Base-by-base conservation (phyloP, 805 yeast genomes). In the Saturnispora kantuleensis region DNA sequence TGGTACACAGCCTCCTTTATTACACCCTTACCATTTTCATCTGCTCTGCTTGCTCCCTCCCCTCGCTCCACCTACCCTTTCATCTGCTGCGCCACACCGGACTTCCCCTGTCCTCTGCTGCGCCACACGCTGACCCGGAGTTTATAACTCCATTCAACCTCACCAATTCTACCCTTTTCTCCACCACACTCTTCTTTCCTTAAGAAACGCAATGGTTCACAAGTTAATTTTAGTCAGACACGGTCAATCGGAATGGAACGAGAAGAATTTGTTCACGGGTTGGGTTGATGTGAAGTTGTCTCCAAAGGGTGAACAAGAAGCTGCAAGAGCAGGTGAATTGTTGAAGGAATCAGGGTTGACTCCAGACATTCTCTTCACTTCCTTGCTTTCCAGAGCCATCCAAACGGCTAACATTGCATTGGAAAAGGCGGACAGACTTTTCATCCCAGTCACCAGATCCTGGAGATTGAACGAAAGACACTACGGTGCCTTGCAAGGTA, bases 211-310 rank as follows among this genome's bases (percentile, higher is more conserved):
- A 50, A 58, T 56, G 63, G 62, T 62, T 48, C 63, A 55, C 48
- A 87, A 84, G 70, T 76, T 89, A 69, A 80, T 89, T 65, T 76
- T 89, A 65, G 88, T 90, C 57, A 89, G 97, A 77, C 97, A 89
- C 89, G 97, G 97, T 62, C 96, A 90, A 77, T 85, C 95, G 73
- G 97, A 86, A 69, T 89, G 97, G 97, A 89, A 89, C 71, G 95
- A 87, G 70, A 86, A 87, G 76, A 90, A 89, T 79, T 76, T 89
- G 57, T 89, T 89, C 83, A 89, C 97, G 68, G 97, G 97, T 64
- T 89, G 97, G 97, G 97, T 90, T 52, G 97, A 89, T 69, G 95
- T 87, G 57, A 73, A 77, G 62, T 77, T 89, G 66, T 80, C 90
- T 45, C 88, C 74, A 50, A 69, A 76, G 57, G 97, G 97, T 69